Conservation (phyloP, 78 protist species). For the Dictyostelium firmibasis region DNA sequence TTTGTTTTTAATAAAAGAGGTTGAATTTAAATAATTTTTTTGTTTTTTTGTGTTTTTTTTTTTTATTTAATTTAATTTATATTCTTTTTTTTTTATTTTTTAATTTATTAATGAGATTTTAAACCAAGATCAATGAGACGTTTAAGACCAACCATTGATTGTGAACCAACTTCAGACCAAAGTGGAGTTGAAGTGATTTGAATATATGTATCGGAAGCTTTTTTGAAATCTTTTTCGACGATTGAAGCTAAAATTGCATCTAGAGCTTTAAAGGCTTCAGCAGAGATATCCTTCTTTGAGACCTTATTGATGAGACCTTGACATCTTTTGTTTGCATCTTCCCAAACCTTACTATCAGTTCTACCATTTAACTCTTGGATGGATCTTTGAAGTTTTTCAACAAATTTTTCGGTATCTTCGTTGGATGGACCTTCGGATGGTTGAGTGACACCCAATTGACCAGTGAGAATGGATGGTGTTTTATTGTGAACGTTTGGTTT, state of each 20-base stretch:
- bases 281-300: conserved; percentile 38
- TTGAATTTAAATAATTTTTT: too few species aligned
- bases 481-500: conserved; percentile 68
- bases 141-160: conserved; percentile 71
- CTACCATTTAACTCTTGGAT: not conserved
- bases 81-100: not conserved
- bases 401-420: not conserved
- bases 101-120: not conserved
- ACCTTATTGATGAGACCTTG: conserved; percentile 42
- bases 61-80: not conserved
- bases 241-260: conserved; percentile 9
- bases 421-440: not conserved
- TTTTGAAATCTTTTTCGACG: conserved; percentile 38
- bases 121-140: conserved; percentile 73
- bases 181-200: conserved; percentile 38
- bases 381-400: not conserved
- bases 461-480: conserved; percentile 2
- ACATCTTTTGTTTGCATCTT: conserved; percentile 42
- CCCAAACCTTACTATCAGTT: conserved; percentile 32
- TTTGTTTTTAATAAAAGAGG: too few species aligned
- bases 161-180: conserved; percentile 71
- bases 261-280: conserved; percentile 39
- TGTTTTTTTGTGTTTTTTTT: too few species aligned
- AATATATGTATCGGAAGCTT: conserved; percentile 42
- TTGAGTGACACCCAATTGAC: not conserved